A percentile compares a stretch with the other conserved stretches of the same genome.
Conservation (phyloP, 192 early-diverging fungal species). For the Coemansia biformis region DNA sequence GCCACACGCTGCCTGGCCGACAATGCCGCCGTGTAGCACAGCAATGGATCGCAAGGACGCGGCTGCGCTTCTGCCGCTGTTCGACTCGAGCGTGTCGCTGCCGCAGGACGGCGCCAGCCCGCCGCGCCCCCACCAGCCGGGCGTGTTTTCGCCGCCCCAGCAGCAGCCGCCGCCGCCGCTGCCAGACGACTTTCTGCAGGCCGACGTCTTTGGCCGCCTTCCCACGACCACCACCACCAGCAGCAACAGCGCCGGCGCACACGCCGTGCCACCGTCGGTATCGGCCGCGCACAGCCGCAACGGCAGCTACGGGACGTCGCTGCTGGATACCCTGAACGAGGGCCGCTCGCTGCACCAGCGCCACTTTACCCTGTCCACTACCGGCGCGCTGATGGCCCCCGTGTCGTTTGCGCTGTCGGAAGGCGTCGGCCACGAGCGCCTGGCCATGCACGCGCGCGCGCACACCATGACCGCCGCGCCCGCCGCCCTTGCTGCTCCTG, state of each 20-base stretch:
- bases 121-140: neutral
- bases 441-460: slow-evolving; percentile 13
- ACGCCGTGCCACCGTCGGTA: slow-evolving; percentile 14
- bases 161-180: neutral
- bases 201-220: slow-evolving; percentile 9
- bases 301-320: slow-evolving; percentile 48
- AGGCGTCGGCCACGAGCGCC: slow-evolving; percentile 2
- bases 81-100: slow-evolving; percentile 37
- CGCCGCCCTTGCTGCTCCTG: no score
- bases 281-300: slow-evolving; percentile 38
- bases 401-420: no score
- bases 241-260: neutral
- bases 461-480: slow-evolving; percentile 22
- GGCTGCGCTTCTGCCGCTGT: slow-evolving; percentile 32
- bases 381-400: slow-evolving; percentile 15
- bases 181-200: no score
- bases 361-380: slow-evolving; percentile 14
- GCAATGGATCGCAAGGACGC: slow-evolving; percentile 2
- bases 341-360: slow-evolving; percentile 19
- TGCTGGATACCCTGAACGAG: slow-evolving; percentile 49
- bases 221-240: no score
- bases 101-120: slow-evolving; percentile 9
- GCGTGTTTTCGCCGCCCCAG: slow-evolving; percentile 1
- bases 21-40: no score
- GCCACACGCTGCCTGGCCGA: no score